These are phyloP conservation scores for Penicillium hordei DNA, from an alignment of 2,329 filamentous ascomycete species.

Conservation along the genomic window DNA sequence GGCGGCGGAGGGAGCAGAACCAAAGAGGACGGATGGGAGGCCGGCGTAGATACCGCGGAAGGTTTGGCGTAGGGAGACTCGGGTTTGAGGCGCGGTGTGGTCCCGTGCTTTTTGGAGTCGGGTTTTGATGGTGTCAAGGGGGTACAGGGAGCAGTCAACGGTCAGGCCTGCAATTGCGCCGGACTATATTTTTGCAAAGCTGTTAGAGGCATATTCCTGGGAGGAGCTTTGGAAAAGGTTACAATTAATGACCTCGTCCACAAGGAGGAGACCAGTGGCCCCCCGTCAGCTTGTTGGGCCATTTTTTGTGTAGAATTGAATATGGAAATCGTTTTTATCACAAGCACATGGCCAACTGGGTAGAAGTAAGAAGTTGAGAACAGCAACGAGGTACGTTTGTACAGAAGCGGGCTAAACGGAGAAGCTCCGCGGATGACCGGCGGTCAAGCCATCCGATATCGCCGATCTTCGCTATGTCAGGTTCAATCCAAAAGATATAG, in stretches of 20 bases:
- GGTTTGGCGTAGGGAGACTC: slow-evolving; percentile 80
- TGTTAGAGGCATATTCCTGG: slow-evolving; percentile 8
- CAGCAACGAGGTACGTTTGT: neutral
- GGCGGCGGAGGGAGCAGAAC: slow-evolving; percentile 88
- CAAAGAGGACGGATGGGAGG: slow-evolving; percentile 83
- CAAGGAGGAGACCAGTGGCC: slow-evolving; percentile 41
- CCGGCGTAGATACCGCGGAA: slow-evolving; percentile 92
- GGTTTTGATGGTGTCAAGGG: slow-evolving; percentile 98
- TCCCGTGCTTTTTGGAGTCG: slow-evolving; percentile 68
- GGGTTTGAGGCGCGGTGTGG: slow-evolving; percentile 56
- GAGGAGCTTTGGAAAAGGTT: slow-evolving; percentile 10
- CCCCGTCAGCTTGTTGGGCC: slow-evolving; percentile 31
- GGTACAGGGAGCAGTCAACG: slow-evolving; percentile 94
- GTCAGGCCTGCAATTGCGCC: slow-evolving; percentile 91
- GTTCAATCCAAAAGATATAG: neutral
- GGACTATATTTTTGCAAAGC: slow-evolving; percentile 53
- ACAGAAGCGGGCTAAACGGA: neutral
- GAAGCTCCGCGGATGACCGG: slow-evolving; percentile 20
- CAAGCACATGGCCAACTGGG: slow-evolving; percentile 12
- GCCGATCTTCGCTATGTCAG: slow-evolving; percentile 17
- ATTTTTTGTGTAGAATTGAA: slow-evolving; percentile 18
- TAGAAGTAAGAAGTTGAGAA: neutral
- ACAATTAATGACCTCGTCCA: slow-evolving; percentile 47
- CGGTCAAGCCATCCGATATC: slow-evolving; percentile 28
- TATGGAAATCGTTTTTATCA: slow-evolving; percentile 9